These are phyloP conservation scores for Fusarium duplospermum DNA, from an alignment of 2,329 filamentous ascomycete genomes.

Conservation along the genomic window DNA sequence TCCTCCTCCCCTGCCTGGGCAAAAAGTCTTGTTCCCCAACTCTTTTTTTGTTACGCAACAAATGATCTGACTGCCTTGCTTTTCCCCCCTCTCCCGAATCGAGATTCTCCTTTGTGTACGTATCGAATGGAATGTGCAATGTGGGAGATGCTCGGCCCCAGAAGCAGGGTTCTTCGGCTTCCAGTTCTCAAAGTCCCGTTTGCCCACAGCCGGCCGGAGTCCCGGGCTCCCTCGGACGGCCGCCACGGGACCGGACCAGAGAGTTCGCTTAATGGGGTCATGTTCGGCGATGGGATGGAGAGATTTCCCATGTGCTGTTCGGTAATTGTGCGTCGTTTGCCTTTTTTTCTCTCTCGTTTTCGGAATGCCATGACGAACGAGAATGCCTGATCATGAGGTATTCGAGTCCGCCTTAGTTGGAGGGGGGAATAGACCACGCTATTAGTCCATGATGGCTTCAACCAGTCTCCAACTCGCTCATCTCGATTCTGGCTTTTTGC, in stretches of 20 bases:
- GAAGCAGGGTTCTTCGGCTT: slow-evolving; percentile 34
- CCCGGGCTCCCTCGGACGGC: slow-evolving; percentile 20
- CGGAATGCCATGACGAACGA: neutral
- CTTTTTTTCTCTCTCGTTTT: neutral
- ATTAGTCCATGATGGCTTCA: neutral
- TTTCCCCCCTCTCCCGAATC: neutral
- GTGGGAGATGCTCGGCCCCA: slow-evolving; percentile 21
- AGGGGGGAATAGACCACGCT: neutral
- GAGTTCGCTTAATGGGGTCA: slow-evolving; percentile 30
- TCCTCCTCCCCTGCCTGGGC: neutral
- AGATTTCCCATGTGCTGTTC: neutral
- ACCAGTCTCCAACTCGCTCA: neutral
- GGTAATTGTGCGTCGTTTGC: neutral
- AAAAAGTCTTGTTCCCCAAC: slow-evolving; percentile 26
- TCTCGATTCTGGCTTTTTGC: neutral
- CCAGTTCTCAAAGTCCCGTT: slow-evolving; percentile 9
- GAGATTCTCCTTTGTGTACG: neutral
- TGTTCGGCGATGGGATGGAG: slow-evolving; percentile 27
- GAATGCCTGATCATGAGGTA: neutral
- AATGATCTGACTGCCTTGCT: slow-evolving; percentile 7
- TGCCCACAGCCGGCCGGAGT: slow-evolving; percentile 36
- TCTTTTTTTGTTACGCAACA: slow-evolving; percentile 9
- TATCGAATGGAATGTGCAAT: neutral
- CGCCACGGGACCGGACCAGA: slow-evolving; percentile 23
- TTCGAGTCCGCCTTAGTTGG: neutral